Percentiles rank a stretch among this genome's conserved stretches.
These are phyloP conservation scores for Aspergillus cejpii DNA, from an alignment of 2,329 filamentous ascomycete species.

Conservation along the genomic window DNA sequence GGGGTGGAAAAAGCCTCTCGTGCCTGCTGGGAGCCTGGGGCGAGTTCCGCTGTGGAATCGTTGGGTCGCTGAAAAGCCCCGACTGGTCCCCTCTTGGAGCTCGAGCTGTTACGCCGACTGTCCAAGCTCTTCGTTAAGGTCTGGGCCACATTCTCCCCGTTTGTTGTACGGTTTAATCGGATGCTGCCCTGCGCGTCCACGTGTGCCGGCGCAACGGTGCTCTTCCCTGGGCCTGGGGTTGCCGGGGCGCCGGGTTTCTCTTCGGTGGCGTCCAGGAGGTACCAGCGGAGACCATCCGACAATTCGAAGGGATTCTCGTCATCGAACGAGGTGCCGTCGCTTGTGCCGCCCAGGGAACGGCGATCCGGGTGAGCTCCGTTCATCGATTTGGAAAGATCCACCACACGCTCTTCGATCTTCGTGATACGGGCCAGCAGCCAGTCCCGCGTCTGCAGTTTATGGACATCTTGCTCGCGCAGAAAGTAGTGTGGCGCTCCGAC, in stretches of 20 bases:
- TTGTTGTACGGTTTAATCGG: constrained; percentile 46
- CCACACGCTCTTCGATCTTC: constrained; percentile 84
- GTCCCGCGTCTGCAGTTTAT: constrained; percentile 75
- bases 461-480: constrained; percentile 81
- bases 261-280: constrained; percentile 85
- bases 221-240: constrained; percentile 87
- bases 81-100: constrained; percentile 63
- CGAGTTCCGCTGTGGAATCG: constrained; percentile 33
- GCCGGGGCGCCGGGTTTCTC: constrained; percentile 86
- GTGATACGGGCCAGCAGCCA: constrained; percentile 95
- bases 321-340: constrained; percentile 57
- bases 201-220: constrained; percentile 78
- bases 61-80: constrained; percentile 27
- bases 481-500: constrained; percentile 97
- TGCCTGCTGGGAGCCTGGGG: constrained; percentile 21
- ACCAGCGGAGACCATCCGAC: constrained; percentile 92
- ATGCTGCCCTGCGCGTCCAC: constrained; percentile 74
- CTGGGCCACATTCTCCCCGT: constrained; percentile 67
- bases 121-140: constrained; percentile 82
- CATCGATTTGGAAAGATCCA: constrained; percentile 79
- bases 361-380: constrained; percentile 50
- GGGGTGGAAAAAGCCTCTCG: constrained; percentile 39
- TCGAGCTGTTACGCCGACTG: constrained; percentile 80
- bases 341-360: constrained; percentile 44
- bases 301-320: constrained; percentile 97